Base-by-base conservation (phyloP, 2,329 filamentous ascomycete genomes). In the Microdochium nivale region DNA sequence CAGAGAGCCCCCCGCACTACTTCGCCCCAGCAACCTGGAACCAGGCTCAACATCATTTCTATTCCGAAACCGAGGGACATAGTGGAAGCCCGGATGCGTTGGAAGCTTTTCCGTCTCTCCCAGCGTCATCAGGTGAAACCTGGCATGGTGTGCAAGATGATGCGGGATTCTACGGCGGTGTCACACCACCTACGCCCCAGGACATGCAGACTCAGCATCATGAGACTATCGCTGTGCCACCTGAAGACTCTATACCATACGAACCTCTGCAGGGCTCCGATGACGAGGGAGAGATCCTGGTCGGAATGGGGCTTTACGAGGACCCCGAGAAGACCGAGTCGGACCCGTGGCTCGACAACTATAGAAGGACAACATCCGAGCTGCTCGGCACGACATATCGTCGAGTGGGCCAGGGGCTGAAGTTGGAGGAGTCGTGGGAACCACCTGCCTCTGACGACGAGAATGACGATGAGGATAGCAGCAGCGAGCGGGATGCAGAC, bases 291-390 rank as follows among this genome's bases (percentile, higher is more conserved):
- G 87, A 90, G 60, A 85, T 90, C 54, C 75, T 92, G 1, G 77
- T 90, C n/a, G 88, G 88, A 21, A 85, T 94, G 79, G 88, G 88
- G 1, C 77, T 94, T 0, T 94, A 94, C 65, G 88, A 90, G 60
- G 72, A 80, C 3, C 87, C 87, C 0, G 84, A 84, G 51, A 78
- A 80, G 60, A 60, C 67, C 43, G 67, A 74, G 8, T 68, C 71
- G 21, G 76, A 79, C 51, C 70, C 74, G 27, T 70, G 75, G 49
- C 64, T 79, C 51, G 70, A 81, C 66, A 74, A 79, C 68, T 76
- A 82, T 67, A 65, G 75, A 49, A 75, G 75, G 4, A 78, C 77
- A 25, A 74, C 80, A 52, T 76, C 73, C 33, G 74, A 76, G 25
- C 65, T 87, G 19, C 67, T 83, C 47, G 77, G 78, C 24, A 69